A percentile compares a stretch with the other conserved stretches of the same genome.
These are phyloP conservation scores for Neurospora sp. DNA, from an alignment of 495 filamentous ascomycete genomes.

Conservation along the genomic window DNA sequence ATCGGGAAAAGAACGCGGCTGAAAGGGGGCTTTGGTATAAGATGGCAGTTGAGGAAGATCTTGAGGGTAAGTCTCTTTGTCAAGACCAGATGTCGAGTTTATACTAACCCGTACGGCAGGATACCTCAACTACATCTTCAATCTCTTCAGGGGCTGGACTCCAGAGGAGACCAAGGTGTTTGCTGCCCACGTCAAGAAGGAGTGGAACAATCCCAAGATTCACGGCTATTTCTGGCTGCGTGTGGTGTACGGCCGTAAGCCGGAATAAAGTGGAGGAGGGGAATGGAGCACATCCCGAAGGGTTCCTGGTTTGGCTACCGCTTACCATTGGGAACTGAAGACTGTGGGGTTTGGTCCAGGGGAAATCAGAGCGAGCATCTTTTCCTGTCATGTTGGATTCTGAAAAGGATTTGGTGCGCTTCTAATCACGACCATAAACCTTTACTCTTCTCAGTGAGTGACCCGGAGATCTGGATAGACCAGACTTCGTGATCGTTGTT, in stretches of 20 bases:
- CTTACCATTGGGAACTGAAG: not conserved
- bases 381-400: not conserved
- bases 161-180: conserved; percentile 7
- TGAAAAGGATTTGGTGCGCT: too few species aligned
- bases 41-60: conserved; percentile 14
- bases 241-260: conserved; percentile 24
- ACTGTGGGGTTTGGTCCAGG: not conserved
- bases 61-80: conserved; percentile 6
- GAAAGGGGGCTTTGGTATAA: conserved; percentile 31
- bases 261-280: not conserved
- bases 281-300: not conserved
- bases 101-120: not conserved
- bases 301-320: not conserved
- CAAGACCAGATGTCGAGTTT: not conserved
- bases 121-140: conserved; percentile 20
- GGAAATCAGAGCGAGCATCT: not conserved
- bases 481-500: not conserved
- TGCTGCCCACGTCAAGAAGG: conserved; percentile 4
- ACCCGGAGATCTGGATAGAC: not conserved
- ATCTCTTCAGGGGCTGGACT: conserved; percentile 19
- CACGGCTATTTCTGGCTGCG: conserved; percentile 11
- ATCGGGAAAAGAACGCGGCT: conserved; percentile 34
- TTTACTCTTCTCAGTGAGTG: not conserved
- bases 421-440: not conserved
- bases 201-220: conserved; percentile 7